Evolutionary conservation across 208 protist species (phyloP).

Genomic region (Leishmania major): DNA sequence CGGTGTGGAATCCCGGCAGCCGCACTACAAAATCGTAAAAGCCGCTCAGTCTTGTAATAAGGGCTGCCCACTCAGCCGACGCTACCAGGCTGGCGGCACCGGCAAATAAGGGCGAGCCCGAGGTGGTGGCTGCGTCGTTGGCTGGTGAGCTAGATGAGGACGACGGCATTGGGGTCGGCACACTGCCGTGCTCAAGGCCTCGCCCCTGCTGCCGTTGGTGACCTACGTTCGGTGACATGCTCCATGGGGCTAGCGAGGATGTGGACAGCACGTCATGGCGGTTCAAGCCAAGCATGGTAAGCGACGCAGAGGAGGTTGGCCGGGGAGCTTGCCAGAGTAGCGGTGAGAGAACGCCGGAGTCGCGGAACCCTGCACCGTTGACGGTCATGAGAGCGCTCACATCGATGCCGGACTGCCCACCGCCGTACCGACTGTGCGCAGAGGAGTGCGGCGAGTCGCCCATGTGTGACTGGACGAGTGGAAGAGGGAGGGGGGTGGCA

Average conservation of each 20-base stretch:
- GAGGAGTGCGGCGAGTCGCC: conserved; percentile 7
- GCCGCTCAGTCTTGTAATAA: conserved; percentile 8
- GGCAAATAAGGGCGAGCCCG: background rate
- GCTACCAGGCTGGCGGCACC: background rate
- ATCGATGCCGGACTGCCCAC: background rate
- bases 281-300: conserved; percentile 4
- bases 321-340: conserved; percentile 5
- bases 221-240: background rate
- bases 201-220: background rate
- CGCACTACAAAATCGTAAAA: conserved; percentile 24
- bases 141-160: background rate
- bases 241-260: conserved; percentile 3
- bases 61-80: background rate
- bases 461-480: background rate
- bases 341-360: conserved; percentile 17
- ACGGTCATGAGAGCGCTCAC: conserved; percentile 4
- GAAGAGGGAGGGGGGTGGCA: background rate
- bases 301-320: background rate
- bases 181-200: background rate
- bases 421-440: background rate
- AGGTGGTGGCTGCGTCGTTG: background rate
- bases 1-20: background rate
- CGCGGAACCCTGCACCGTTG: conserved; percentile 1
- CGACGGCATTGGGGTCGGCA: background rate
- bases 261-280: conserved; percentile 14